These are phyloP conservation scores for Microdochium paspali DNA, from an alignment of 2,329 filamentous ascomycete genomes.

Conservation along the genomic window DNA sequence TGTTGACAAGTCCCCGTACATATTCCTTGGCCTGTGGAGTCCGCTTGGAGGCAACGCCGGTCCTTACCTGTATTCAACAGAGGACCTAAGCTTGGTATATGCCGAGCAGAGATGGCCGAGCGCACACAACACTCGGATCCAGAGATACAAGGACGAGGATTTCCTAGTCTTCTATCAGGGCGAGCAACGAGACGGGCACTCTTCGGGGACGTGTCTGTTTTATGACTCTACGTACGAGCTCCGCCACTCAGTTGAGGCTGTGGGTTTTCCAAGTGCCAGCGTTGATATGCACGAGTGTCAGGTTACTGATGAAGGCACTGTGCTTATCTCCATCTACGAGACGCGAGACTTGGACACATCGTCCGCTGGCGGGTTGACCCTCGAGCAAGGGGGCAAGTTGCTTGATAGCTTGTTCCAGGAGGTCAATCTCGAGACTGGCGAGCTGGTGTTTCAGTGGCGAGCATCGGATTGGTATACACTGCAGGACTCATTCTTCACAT, in stretches of 20 bases:
- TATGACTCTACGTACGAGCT: constrained; percentile 13
- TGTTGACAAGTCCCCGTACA: constrained; percentile 17
- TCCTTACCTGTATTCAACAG: constrained; percentile 23
- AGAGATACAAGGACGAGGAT: constrained; percentile 4
- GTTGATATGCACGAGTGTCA: constrained; percentile 14
- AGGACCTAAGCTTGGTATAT: constrained; percentile 26
- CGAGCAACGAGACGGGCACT: background rate
- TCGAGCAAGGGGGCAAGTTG: constrained; percentile 2
- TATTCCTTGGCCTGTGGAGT: constrained; percentile 20
- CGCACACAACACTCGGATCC: constrained; percentile 6
- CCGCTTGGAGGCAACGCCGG: constrained; percentile 13
- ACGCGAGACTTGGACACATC: constrained; percentile 7
- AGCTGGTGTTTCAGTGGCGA: constrained; percentile 9
- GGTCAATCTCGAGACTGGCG: constrained; percentile 8
- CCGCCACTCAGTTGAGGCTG: constrained; percentile 9
- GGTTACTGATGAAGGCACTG: constrained; percentile 11
- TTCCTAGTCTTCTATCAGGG: constrained; percentile 8
- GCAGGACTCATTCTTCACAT: constrained; percentile 6
- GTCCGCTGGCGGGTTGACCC: constrained; percentile 4
- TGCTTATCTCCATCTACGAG: constrained; percentile 12
- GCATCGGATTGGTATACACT: constrained; percentile 7
- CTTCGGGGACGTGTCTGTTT: constrained; percentile 7
- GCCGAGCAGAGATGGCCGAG: constrained; percentile 15
- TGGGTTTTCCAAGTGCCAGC: background rate
- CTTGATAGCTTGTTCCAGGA: constrained; percentile 9